A percentile compares a stretch with the other conserved stretches of the same genome.
Conservation (phyloP, 352 stramenopile species). For the Phytophthora idaei region DNA sequence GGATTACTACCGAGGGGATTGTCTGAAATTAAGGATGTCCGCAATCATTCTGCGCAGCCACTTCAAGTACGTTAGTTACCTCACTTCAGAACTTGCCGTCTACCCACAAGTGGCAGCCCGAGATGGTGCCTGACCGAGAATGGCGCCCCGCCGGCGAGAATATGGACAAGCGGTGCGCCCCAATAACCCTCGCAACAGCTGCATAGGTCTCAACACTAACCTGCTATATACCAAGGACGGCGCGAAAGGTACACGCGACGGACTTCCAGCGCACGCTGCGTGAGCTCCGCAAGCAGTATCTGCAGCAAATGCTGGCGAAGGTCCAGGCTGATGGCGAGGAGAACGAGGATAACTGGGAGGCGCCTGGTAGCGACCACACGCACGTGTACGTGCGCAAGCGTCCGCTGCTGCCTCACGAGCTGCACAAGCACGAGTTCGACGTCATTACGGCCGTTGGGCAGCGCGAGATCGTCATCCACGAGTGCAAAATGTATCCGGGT, state of each 20-base stretch:
- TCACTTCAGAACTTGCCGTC: conserved; percentile 14
- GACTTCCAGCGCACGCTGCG: conserved; percentile 59
- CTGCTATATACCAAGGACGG: conserved; percentile 42
- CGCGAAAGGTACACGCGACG: conserved; percentile 64
- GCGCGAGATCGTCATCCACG: conserved; percentile 82
- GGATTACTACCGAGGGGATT: no score
- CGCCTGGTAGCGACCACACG: conserved; percentile 59
- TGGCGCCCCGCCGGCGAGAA: conserved; percentile 68
- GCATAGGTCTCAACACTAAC: not conserved
- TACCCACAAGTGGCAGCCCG: not conserved
- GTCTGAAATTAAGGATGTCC: no score
- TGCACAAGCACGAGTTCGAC: conserved; percentile 87
- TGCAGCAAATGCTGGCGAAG: conserved; percentile 29
- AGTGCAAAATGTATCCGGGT: conserved; percentile 90
- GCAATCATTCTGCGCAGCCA: conserved; percentile 12
- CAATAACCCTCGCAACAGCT: not conserved
- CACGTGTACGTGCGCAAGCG: conserved; percentile 89
- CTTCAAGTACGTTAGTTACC: conserved; percentile 8
- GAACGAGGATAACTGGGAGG: conserved; percentile 4
- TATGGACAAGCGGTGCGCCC: conserved; percentile 73
- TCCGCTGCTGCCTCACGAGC: conserved; percentile 86
- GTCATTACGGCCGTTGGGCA: conserved; percentile 73
- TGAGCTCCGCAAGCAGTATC: conserved; percentile 50
- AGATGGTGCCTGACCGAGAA: conserved; percentile 69
- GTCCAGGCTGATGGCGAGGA: conserved; percentile 1